Evolutionary conservation across 2,329 filamentous ascomycete species (phyloP), one percentile per base, ranked within the genome.

Genomic region (Epicoccum sorghinum): DNA sequence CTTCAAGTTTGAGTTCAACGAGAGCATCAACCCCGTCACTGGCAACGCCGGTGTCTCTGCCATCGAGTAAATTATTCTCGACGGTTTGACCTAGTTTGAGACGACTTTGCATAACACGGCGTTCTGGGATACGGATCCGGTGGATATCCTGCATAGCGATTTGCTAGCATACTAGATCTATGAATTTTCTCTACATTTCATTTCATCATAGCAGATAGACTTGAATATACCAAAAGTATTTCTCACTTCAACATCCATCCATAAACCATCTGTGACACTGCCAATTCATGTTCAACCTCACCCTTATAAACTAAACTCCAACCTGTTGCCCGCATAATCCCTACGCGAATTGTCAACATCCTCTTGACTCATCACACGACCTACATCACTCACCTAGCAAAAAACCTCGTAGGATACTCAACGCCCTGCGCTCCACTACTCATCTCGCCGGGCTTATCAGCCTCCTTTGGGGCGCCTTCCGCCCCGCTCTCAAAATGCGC

Each of bases 1-100:
- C 62, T 91, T 91, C 79, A 83, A 85, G 79, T 86, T 89, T 74
- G 82, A 85, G 76, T 91, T 89, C 76, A 85, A 88, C 67, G 86
- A 88, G 73, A 81, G 82, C 64, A 83, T 90, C 63, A 91, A 90
- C 79, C 88, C 88, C 32, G 81, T 89, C 37, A 79, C 83, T 13
- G 80, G 83, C 65, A 80, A 79, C 25, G 75, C 80, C 52, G 78
- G 78, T 47, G 74, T 78, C 56, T 83, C 82, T 30, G 84, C 84
- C 40, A 80, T 85, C 57, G 82, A 83, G 73, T 84, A 82, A 71
- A 59, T 22, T 12, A 6, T 23, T 30, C 18, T 50, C 3, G 27
- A 24, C 23, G 12, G 41, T 38, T 40, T 43, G 47, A 47, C 27
- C 42, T 39, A 43, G 30, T n/a, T 24, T 2, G 12, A 22, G 24